A percentile compares a stretch with the other conserved stretches of the same genome.
Conservation (phyloP, 495 filamentous ascomycete genomes). For the Daldinia vernicosa region DNA sequence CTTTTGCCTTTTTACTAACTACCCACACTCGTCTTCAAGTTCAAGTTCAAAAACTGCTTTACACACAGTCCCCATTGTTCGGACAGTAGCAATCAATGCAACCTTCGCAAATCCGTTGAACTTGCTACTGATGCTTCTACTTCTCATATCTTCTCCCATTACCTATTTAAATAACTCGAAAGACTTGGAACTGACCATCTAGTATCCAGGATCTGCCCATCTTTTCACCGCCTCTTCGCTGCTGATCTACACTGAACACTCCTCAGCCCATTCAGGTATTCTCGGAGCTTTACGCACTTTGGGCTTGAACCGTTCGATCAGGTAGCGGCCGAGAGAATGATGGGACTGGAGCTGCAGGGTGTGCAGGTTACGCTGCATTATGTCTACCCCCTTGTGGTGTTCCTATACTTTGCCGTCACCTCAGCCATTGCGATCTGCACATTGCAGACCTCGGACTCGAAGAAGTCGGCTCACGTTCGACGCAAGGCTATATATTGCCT, state of each 20-base stretch:
- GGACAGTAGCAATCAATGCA: constrained; percentile 17
- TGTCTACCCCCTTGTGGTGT: constrained; percentile 62
- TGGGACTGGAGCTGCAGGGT: constrained; percentile 20
- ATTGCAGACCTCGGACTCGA: constrained; percentile 57
- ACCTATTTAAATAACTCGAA: constrained; percentile 3
- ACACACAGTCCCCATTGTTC: not conserved
- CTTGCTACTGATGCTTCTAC: not conserved
- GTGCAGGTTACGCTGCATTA: constrained; percentile 58
- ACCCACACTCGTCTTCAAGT: not conserved
- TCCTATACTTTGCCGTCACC: constrained; percentile 63
- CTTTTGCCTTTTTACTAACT: not conserved
- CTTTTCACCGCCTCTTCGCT: constrained; percentile 12
- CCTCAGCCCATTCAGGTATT: not conserved
- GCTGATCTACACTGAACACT: constrained; percentile 9
- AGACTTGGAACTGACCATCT: constrained; percentile 19
- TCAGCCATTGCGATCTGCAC: constrained; percentile 64
- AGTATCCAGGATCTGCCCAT: constrained; percentile 25
- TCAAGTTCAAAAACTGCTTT: not conserved
- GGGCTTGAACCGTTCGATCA: constrained; percentile 9
- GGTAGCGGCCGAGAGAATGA: constrained; percentile 31
- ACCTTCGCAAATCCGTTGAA: not conserved
- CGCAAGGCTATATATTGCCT: constrained; percentile 58
- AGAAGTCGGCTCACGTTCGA: constrained; percentile 51
- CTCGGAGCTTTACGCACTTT: not conserved
- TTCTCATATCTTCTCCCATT: not conserved